Conservation (phyloP, 1,139 yeast species). For the Pneumocystis canis region DNA sequence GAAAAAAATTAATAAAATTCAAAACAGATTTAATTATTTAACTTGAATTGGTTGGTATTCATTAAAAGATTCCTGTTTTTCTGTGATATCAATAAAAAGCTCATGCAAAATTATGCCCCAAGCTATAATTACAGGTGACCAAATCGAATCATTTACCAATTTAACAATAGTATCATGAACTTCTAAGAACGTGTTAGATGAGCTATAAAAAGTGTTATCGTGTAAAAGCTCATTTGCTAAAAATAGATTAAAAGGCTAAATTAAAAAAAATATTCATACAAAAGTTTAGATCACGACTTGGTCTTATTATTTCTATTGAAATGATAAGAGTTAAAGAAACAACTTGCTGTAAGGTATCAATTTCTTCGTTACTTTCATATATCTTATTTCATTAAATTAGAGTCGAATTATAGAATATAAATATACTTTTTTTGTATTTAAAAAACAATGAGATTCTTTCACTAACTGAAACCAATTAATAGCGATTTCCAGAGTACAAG, state of each 20-base stretch:
- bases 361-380: neutral
- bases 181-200: neutral
- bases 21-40: neutral
- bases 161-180: neutral
- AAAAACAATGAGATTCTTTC: neutral
- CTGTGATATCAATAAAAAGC: neutral
- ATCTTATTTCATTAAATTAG: neutral
- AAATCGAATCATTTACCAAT: neutral
- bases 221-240: neutral
- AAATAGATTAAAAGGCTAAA: neutral
- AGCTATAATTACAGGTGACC: neutral
- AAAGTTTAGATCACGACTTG: neutral
- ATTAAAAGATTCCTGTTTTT: neutral
- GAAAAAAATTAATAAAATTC: neutral
- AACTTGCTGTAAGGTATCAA: neutral
- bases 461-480: neutral
- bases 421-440: neutral
- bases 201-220: neutral
- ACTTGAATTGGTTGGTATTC: neutral
- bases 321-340: neutral
- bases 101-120: slow-evolving; percentile 1
- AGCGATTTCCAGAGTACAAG: neutral
- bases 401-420: neutral
- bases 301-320: neutral
- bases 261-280: neutral